Evolutionary conservation across 202 grass and related monocot genomes (phyloP), one percentile per base, ranked within the genome.

Genomic region (Panicum virgatum): DNA sequence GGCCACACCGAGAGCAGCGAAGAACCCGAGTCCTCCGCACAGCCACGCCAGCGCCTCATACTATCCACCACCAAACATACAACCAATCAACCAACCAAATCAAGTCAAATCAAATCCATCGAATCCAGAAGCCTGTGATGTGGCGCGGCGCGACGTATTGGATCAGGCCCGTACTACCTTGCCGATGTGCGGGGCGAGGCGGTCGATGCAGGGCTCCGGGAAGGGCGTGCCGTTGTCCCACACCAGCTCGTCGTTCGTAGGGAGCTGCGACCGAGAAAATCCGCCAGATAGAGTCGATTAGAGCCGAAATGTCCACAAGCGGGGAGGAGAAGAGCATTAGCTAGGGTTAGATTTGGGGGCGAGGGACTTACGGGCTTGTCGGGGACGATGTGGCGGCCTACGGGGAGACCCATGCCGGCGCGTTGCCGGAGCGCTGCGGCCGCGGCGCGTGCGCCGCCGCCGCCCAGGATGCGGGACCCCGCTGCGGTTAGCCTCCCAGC

Each of bases 201-300:
- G 93, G 76, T 99, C 97, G 68, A 99, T 25, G 86, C 97, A 99
- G 54, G 97, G 97, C 68, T 99, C 97, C 19, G 93, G 91, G 81
- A 85, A 96, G 38, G 97, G 87, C 68, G 93, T 99, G n/a, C 97
- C 97, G 75, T 99, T 99, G 81, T 99, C 97, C 97, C 97, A 99
- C 11, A 96, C 5, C 46, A 99, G 82, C 81, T 99, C 97, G 45
- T 99, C 89, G 66, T 96, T 65, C 60, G 7, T 44, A 7, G 89
- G 80, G 44, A 99, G 81, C 97, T 96, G 68, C 74, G 64, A 56
- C 57, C 6, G 32, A 80, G 7, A 62, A 36, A 62, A 63, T 42
- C 16, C 64, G 51, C 54, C 22, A 69, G 52, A 44, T 66, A 42
- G 69, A 81, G 57, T 39, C 47, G n/a, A 75, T 77, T 69, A 50